These are phyloP conservation scores for Annulohypoxylon truncatum DNA, from an alignment of 2,329 filamentous ascomycete species.

Conservation along the genomic window DNA sequence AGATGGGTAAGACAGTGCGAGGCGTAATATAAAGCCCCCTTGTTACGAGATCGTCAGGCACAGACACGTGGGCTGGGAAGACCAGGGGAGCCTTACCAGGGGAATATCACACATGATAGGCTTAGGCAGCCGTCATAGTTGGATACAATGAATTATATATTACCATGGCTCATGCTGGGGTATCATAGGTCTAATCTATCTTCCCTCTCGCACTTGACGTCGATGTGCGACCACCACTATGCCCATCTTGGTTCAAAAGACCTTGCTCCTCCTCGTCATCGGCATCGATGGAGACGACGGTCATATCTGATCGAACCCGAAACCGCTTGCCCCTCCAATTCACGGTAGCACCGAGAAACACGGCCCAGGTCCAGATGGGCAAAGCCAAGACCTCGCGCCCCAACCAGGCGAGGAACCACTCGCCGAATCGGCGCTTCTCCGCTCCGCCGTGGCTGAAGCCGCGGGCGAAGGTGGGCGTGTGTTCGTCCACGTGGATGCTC, in stretches of 20 bases:
- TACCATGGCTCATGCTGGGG: slow-evolving; percentile 21
- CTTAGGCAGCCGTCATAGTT: neutral
- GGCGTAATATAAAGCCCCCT: neutral
- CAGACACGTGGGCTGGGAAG: neutral
- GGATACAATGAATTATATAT: slow-evolving; percentile 27
- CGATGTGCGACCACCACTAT: slow-evolving; percentile 7
- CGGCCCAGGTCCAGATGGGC: slow-evolving; percentile 91
- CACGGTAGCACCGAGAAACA: slow-evolving; percentile 87
- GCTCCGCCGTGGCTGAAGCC: slow-evolving; percentile 55
- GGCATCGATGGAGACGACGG: slow-evolving; percentile 65
- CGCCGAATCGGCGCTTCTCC: slow-evolving; percentile 66
- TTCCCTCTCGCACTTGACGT: slow-evolving; percentile 28
- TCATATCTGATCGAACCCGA: slow-evolving; percentile 84
- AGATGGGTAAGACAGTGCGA: neutral
- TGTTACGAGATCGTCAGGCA: neutral
- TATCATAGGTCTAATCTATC: slow-evolving; percentile 38
- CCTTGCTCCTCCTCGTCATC: slow-evolving; percentile 21
- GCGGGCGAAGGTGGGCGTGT: slow-evolving; percentile 80
- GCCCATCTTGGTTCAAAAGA: slow-evolving; percentile 14
- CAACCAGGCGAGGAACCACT: slow-evolving; percentile 87
- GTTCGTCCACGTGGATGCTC: slow-evolving; percentile 75
- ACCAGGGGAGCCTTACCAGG: neutral
- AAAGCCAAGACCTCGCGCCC: slow-evolving; percentile 84
- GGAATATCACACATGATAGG: neutral
- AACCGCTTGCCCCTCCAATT: slow-evolving; percentile 88